Evolutionary conservation across 129 eudicot species (phyloP).

Genomic region (Cynara cardunculus): DNA sequence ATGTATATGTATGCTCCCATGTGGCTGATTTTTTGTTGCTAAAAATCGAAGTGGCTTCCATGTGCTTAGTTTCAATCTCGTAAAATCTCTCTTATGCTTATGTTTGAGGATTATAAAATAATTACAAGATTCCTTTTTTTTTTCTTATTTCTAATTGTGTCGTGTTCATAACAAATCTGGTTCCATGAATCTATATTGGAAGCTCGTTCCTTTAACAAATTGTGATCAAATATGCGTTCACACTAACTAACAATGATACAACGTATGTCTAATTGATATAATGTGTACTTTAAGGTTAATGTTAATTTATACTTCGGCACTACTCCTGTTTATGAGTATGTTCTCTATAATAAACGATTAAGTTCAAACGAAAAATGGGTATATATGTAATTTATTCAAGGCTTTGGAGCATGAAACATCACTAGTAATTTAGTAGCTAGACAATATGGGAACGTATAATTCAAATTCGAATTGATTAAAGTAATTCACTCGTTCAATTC

Average conservation of each 20-base stretch:
- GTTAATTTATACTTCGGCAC: neutral
- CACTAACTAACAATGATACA: constrained; percentile 16
- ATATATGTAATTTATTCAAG: neutral
- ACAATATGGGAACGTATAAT: too few relatives aligned
- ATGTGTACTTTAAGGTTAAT: neutral
- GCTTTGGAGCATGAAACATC: neutral
- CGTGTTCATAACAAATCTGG: constrained; percentile 12
- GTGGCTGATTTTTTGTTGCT: constrained; percentile 9
- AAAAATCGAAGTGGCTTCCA: constrained; percentile 20
- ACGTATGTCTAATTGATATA: neutral
- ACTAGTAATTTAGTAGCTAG: too few relatives aligned
- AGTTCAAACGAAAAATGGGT: neutral
- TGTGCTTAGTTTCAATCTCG: constrained; percentile 17
- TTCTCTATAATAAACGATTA: neutral
- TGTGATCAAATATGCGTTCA: constrained; percentile 14
- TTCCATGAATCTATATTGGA: constrained; percentile 7
- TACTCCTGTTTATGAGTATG: neutral
- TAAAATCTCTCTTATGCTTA: constrained; percentile 17
- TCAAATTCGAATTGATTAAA: neutral
- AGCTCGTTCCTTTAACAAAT: neutral
- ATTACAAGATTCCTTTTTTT: constrained; percentile 1
- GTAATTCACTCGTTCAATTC: too few relatives aligned
- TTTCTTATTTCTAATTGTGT: neutral
- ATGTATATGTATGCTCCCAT: constrained; percentile 6
- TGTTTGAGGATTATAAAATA: constrained; percentile 14